These are phyloP conservation scores for Penicillium canariense DNA, from an alignment of 495 filamentous ascomycete species.

Conservation along the genomic window DNA sequence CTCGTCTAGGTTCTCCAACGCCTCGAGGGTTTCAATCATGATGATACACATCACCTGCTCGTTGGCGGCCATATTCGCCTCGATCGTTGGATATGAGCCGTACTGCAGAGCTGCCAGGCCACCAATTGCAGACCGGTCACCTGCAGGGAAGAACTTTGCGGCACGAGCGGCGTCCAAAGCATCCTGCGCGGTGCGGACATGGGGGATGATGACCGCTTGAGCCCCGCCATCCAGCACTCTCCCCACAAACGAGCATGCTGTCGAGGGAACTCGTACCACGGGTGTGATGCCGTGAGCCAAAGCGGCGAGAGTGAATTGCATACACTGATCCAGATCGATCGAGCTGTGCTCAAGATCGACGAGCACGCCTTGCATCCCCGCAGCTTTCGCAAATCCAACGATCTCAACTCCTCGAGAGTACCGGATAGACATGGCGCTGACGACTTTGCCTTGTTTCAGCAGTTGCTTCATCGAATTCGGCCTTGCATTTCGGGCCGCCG, in stretches of 20 bases:
- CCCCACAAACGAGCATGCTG: conserved; percentile 30
- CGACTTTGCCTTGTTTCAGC: no score
- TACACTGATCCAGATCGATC: conserved; percentile 14
- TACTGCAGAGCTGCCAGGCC: conserved; percentile 26
- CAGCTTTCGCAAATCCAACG: conserved; percentile 28
- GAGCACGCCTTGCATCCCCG: conserved; percentile 33
- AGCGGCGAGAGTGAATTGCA: conserved; percentile 31
- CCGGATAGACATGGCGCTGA: conserved; percentile 29
- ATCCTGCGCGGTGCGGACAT: conserved; percentile 30
- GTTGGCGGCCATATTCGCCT: conserved; percentile 28
- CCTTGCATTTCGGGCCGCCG: no score
- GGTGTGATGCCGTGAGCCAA: conserved; percentile 27
- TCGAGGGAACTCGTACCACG: conserved; percentile 32
- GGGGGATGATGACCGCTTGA: conserved; percentile 30
- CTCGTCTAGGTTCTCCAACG: conserved; percentile 30
- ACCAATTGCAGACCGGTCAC: conserved; percentile 23
- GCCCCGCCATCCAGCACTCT: conserved; percentile 33
- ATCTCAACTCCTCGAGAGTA: conserved; percentile 25
- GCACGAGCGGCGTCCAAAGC: conserved; percentile 26
- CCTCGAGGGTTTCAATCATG: conserved; percentile 34
- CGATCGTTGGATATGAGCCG: conserved; percentile 20
- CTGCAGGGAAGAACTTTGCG: conserved; percentile 30
- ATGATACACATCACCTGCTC: conserved; percentile 28
- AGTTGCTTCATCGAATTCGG: no score
- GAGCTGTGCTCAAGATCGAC: conserved; percentile 35